These are phyloP conservation scores for Blumeriella jaapii DNA, from an alignment of 2,329 filamentous ascomycete genomes.

Conservation along the genomic window DNA sequence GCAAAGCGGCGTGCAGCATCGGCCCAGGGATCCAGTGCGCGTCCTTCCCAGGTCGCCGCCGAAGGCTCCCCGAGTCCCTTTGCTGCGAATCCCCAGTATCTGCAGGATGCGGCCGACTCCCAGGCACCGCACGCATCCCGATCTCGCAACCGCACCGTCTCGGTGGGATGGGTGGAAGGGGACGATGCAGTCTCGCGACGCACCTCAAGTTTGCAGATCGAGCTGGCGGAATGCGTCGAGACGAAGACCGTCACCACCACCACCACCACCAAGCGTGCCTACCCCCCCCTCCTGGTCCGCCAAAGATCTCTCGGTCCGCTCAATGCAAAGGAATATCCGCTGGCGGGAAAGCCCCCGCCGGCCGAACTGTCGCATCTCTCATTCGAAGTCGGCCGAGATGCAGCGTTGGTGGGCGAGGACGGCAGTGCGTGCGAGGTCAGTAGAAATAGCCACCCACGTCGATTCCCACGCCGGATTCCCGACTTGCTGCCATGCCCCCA, in stretches of 20 bases:
- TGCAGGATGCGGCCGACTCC: constrained; percentile 13
- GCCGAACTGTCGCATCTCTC: constrained; percentile 65
- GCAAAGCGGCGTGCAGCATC: constrained; percentile 16
- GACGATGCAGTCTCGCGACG: constrained; percentile 16
- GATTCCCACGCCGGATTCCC: too few relatives aligned
- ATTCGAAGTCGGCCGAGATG: constrained; percentile 55
- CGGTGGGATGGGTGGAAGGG: constrained; percentile 22
- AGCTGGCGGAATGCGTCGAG: constrained; percentile 53
- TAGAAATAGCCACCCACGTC: too few relatives aligned
- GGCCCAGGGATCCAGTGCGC: constrained; percentile 9
- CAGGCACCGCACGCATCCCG: constrained; percentile 16
- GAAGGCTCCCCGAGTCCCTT: constrained; percentile 23
- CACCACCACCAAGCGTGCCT: constrained; percentile 74
- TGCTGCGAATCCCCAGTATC: constrained; percentile 16
- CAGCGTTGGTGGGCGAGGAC: constrained; percentile 8
- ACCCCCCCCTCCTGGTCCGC: constrained; percentile 73
- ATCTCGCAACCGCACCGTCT: constrained; percentile 20
- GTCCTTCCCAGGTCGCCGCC: constrained; percentile 7
- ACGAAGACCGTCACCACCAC: constrained; percentile 76
- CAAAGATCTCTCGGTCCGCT: constrained; percentile 53
- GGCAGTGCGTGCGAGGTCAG: constrained; percentile 2
- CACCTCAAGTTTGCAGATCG: constrained; percentile 31
- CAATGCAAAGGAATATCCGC: constrained; percentile 80
- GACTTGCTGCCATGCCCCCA: too few relatives aligned
- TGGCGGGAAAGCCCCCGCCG: constrained; percentile 75